Conservation (phyloP, 768 basidiomycete genomes). For the Hericium coralloides region DNA sequence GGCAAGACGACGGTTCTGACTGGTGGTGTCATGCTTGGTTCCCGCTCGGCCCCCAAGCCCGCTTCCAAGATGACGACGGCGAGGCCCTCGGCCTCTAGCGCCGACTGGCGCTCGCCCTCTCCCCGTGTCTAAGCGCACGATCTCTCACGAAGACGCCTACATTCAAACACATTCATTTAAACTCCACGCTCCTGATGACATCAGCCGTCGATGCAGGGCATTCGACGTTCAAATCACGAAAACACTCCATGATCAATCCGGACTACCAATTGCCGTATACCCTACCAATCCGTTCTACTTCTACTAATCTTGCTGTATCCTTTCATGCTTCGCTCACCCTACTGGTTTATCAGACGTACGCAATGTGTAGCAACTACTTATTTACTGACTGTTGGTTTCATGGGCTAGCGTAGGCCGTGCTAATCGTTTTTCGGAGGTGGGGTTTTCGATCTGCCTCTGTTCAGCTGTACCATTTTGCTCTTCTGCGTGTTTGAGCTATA, state of each 20-base stretch:
- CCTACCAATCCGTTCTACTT: conserved; percentile 18
- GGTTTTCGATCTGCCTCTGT: neutral
- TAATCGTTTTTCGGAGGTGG: conserved; percentile 9
- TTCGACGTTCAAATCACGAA: conserved; percentile 8
- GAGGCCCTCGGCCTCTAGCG: neutral
- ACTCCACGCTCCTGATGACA: conserved; percentile 2
- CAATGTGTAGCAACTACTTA: conserved; percentile 10
- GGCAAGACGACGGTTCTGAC: conserved; percentile 85
- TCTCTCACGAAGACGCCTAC: neutral
- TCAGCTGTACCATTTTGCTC: neutral
- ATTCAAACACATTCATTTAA: neutral
- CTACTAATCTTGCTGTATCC: conserved; percentile 12
- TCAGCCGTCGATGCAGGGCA: neutral
- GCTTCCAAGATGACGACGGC: conserved; percentile 3
- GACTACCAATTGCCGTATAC: conserved; percentile 11
- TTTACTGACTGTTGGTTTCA: neutral
- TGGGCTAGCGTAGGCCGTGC: conserved; percentile 1
- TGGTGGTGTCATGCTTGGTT: conserved; percentile 81
- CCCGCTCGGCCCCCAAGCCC: conserved; percentile 23
- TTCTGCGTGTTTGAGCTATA: neutral
- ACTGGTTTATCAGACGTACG: conserved; percentile 2
- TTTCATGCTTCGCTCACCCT: conserved; percentile 4
- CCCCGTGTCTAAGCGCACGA: conserved; percentile 32
- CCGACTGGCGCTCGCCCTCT: conserved; percentile 45
- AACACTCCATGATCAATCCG: conserved; percentile 3